Conservation (phyloP, 495 filamentous ascomycete genomes). For the Daldinia bambusicola region DNA sequence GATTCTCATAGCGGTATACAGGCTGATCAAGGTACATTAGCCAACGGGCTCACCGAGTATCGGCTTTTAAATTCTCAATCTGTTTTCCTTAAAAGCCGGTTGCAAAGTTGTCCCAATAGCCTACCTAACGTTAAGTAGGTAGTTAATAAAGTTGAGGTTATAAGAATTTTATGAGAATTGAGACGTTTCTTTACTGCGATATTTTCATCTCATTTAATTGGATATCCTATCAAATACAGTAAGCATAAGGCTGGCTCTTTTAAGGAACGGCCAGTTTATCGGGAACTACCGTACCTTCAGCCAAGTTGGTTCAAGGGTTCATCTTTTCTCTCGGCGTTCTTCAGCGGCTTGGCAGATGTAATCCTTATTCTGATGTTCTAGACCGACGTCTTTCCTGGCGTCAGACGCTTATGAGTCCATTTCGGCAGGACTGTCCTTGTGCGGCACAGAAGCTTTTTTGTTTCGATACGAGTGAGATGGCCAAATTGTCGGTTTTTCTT, state of each 20-base stretch:
- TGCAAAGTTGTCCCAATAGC: not conserved
- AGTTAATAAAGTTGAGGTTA: not conserved
- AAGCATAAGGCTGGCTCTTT: constrained; percentile 2
- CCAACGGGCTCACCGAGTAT: too few species aligned
- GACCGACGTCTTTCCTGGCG: constrained; percentile 7
- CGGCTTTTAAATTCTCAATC: not conserved
- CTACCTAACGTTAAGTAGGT: not conserved
- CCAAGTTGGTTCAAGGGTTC: not conserved
- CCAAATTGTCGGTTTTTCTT: not conserved
- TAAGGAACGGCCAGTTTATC: not conserved
- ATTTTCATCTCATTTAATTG: not conserved
- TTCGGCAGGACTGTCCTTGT: constrained; percentile 20
- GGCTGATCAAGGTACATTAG: too few species aligned
- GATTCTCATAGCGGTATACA: not conserved
- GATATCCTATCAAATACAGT: not conserved
- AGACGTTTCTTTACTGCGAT: not conserved
- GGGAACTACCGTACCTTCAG: not conserved
- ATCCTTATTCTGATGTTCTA: constrained; percentile 16
- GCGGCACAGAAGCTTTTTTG: constrained; percentile 26
- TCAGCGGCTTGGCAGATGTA: constrained; percentile 29
- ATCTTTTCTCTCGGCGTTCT: not conserved
- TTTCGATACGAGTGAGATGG: not conserved
- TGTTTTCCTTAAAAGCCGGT: not conserved
- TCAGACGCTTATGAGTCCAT: constrained; percentile 6
- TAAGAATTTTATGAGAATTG: not conserved